Evolutionary conservation across 1,139 yeast genomes (phyloP).

Genomic region (Magnusiomyces paraingens): DNA sequence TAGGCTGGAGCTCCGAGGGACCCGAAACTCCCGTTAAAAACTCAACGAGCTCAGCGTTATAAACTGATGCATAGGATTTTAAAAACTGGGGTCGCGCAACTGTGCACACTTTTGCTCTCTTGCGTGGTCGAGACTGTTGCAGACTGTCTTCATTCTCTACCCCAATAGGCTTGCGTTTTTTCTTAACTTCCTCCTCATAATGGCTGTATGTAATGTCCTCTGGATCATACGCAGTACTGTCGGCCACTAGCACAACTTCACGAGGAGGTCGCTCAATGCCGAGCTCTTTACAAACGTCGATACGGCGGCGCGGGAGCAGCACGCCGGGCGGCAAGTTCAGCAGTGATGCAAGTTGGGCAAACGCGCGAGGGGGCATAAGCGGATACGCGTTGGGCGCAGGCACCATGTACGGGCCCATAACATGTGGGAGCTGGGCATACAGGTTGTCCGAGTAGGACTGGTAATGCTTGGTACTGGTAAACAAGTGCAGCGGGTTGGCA

Average conservation of each 20-base stretch:
- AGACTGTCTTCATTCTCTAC: too few species aligned
- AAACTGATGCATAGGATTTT: slow-evolving; percentile 15
- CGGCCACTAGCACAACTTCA: neutral
- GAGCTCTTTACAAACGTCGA: slow-evolving; percentile 1
- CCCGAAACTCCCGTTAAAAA: slow-evolving; percentile 16
- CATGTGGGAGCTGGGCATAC: too few species aligned
- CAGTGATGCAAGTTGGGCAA: neutral
- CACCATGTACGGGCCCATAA: too few species aligned
- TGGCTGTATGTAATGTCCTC: neutral
- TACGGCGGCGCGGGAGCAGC: neutral
- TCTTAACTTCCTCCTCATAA: neutral
- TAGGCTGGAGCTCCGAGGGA: neutral
- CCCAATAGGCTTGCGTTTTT: neutral
- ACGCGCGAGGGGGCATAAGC: neutral
- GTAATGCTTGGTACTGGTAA: too few species aligned
- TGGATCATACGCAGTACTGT: neutral
- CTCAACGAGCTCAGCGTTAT: slow-evolving; percentile 19
- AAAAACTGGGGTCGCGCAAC: neutral
- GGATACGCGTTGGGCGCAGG: too few species aligned
- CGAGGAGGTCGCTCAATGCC: neutral
- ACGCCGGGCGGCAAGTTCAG: neutral
- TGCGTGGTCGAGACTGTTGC: neutral
- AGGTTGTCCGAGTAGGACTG: too few species aligned
- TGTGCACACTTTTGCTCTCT: neutral
- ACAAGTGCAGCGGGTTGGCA: too few species aligned